Base-by-base conservation (phyloP, 2,329 filamentous ascomycete species). In the Calonectria pteridis region DNA sequence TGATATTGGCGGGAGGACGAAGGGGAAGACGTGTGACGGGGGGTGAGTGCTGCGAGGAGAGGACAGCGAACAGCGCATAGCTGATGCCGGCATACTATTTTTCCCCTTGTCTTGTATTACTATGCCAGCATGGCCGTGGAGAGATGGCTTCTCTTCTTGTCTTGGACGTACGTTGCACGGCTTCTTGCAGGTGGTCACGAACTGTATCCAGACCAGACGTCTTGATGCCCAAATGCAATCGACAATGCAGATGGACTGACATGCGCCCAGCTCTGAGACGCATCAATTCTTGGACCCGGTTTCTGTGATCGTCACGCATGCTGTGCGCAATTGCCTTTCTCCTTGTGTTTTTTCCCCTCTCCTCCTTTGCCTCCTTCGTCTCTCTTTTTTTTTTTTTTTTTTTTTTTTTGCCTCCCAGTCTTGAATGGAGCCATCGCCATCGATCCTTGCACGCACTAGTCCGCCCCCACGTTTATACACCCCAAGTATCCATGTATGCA, bases 141-240 rank as follows among this genome's bases (percentile, higher is more conserved):
- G n/a, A 46, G 43, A 23, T 46, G 43, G 43, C n/a, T 43, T 40
- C n/a, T 46, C 43, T 46, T 59, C 55, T 37, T 37, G 33, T 59
- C 31, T 35, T 23, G 55, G 9, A 37, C n/a, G 55, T 7, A 37
- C n/a, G 55, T 59, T 59, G 29, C 55, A 37, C 55, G n/a, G n/a
- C 55, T 37, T 35, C 33, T 59, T 35, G n/a, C 70, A 71, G 69
- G 66, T 68, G 68, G 66, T 68, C 64, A 66, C 50, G 35, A 46
- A 63, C 55, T 28, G 35, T 37, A 63, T 63, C 53, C 55, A 76
- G 69, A 69, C 66, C 68, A 49, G 63, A 67, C 67, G 74, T 69
- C 72, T 78, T 78, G 77, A 78, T 78, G 77, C 77, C 77, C 72
- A 71, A 78, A 75, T 46, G 43, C 76, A 37, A 78, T 73, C 50